Evolutionary conservation across 306 rosid species (phyloP).

Genomic region (Hippophae tibetana): DNA sequence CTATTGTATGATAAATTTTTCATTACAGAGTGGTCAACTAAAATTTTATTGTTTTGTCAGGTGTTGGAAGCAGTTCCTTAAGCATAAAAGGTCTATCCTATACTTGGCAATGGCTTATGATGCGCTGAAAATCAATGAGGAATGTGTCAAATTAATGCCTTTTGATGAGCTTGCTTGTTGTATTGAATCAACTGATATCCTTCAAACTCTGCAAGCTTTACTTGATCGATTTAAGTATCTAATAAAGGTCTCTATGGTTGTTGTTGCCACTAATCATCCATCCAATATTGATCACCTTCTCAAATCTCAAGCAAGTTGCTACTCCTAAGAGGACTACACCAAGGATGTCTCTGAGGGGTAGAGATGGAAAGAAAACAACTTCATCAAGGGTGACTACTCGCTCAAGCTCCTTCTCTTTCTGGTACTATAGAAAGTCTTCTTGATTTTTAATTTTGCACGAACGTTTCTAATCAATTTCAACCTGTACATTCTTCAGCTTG

Average conservation of each 20-base stretch:
- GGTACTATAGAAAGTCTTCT: not conserved
- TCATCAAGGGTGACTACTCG: conserved; percentile 19
- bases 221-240: conserved; percentile 79
- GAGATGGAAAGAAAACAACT: conserved; percentile 37
- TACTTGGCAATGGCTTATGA: conserved; percentile 62
- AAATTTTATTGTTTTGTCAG: conserved; percentile 27
- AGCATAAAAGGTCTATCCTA: conserved; percentile 57
- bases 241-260: conserved; percentile 45
- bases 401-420: not conserved
- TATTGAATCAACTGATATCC: conserved; percentile 72
- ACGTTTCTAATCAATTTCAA: not conserved
- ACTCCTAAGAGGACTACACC: conserved; percentile 67
- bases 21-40: too few species aligned
- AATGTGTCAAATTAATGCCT: conserved; percentile 49
- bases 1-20: too few species aligned
- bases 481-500: not conserved
- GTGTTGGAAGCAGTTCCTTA: conserved; percentile 73
- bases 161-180: conserved; percentile 79
- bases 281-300: conserved; percentile 89
- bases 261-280: conserved; percentile 32
- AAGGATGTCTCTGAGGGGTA: conserved; percentile 40
- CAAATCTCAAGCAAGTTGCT: conserved; percentile 65
- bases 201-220: conserved; percentile 57
- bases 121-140: conserved; percentile 21
- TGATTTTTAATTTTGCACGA: not conserved